phyloP scores from a whole-genome alignment of 768 basidiomycete species.

The Boletus coccyginus region DNA sequence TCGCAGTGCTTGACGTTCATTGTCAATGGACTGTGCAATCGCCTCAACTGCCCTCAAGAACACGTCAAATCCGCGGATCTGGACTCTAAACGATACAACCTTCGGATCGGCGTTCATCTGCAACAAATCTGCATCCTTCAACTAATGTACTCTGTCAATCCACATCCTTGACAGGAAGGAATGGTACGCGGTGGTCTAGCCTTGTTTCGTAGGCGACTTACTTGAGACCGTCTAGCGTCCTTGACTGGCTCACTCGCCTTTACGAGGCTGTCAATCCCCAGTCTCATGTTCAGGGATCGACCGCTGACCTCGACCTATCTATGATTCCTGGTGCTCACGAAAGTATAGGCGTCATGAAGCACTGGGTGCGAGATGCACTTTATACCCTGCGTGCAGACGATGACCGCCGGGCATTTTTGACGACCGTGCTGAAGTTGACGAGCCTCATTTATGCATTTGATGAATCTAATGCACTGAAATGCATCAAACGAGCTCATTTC shows the following conservation, averaged over 20 bases:
- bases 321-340: slow-evolving; percentile 39
- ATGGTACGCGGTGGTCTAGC: too few relatives aligned
- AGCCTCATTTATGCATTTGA: slow-evolving; percentile 41
- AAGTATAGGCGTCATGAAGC: too few relatives aligned
- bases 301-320: slow-evolving; percentile 31
- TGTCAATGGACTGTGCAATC: slow-evolving; percentile 32
- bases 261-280: slow-evolving; percentile 52
- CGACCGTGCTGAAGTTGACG: slow-evolving; percentile 36
- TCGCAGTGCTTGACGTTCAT: too few relatives aligned
- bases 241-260: slow-evolving; percentile 43
- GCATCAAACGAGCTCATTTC: slow-evolving; percentile 35
- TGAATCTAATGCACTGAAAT: slow-evolving; percentile 26
- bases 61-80: slow-evolving; percentile 31
- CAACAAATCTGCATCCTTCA: slow-evolving; percentile 50
- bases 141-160: slow-evolving; percentile 14
- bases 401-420: slow-evolving; percentile 34
- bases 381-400: slow-evolving; percentile 27
- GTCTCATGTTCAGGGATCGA: slow-evolving; percentile 44
- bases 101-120: slow-evolving; percentile 43
- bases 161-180: not conserved
- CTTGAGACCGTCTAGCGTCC: not conserved
- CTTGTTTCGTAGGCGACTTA: too few relatives aligned
- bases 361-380: slow-evolving; percentile 19
- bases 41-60: slow-evolving; percentile 31
- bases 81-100: slow-evolving; percentile 35